A percentile compares a stretch with the other conserved stretches of the same genome.
phyloP scores from a whole-genome alignment of 169 alveolate species.

The Plasmodium vivax region DNA sequence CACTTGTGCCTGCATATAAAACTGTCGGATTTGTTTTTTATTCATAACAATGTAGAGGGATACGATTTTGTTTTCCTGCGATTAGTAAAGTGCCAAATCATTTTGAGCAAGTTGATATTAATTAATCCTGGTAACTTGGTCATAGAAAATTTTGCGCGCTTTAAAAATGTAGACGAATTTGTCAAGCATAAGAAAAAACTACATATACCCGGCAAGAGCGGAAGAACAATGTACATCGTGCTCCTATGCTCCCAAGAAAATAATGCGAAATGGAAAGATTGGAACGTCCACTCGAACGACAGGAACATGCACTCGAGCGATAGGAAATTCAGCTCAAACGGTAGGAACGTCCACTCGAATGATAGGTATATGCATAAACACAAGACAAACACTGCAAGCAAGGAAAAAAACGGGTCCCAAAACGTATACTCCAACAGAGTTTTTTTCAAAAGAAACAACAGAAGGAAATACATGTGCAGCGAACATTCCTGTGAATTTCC shows the following conservation, averaged over 20 bases:
- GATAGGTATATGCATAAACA: not conserved
- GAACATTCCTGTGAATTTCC: not conserved
- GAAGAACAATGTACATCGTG: constrained; percentile 22
- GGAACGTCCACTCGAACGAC: not conserved
- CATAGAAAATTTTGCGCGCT: constrained; percentile 31
- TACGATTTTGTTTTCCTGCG: constrained; percentile 41
- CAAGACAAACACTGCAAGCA: not conserved
- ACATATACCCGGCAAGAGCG: not conserved
- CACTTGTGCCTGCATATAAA: constrained; percentile 22
- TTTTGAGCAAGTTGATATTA: constrained; percentile 28
- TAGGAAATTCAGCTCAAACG: not conserved
- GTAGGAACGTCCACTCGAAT: not conserved
- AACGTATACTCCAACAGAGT: not conserved
- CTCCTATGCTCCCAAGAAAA: constrained; percentile 1
- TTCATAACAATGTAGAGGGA: constrained; percentile 12
- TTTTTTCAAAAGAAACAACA: constrained; percentile 13
- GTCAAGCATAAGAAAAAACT: constrained; percentile 37
- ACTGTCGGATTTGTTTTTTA: constrained; percentile 29
- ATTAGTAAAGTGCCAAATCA: constrained; percentile 8
- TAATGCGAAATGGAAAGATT: not conserved
- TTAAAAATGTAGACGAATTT: constrained; percentile 46
- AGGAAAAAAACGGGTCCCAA: not conserved
- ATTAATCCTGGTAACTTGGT: constrained; percentile 18
- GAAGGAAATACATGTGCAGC: not conserved
- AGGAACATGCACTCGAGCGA: too few relatives aligned